Evolutionary conservation across 148 eudicot genomes (phyloP).

Genomic region (Simmondsia chinensis): DNA sequence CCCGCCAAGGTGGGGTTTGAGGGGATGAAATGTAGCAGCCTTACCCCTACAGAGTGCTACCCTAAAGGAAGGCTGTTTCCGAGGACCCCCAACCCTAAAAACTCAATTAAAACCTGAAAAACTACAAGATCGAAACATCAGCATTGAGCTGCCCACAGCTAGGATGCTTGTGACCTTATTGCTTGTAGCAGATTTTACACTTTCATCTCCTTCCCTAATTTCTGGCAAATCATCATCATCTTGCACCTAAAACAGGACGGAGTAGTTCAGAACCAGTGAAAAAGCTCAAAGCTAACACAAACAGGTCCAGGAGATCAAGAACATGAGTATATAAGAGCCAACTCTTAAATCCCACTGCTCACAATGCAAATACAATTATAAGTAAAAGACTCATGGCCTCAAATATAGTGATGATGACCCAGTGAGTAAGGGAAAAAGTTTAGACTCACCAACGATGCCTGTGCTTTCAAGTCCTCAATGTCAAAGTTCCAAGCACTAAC

Average conservation of each 20-base stretch:
- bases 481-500: constrained; percentile 99
- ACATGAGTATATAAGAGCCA: no score
- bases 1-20: no score
- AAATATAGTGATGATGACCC: no score
- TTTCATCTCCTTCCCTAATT: constrained; percentile 57
- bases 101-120: background rate
- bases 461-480: constrained; percentile 77
- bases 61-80: no score
- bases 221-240: constrained; percentile 77
- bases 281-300: background rate
- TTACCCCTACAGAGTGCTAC: no score
- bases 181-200: constrained; percentile 26
- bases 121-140: background rate
- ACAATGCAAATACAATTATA: background rate
- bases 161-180: constrained; percentile 34
- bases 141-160: background rate
- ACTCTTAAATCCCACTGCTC: background rate
- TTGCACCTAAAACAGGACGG: constrained; percentile 42
- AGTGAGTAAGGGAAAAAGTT: no score
- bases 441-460: constrained; percentile 85
- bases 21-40: no score
- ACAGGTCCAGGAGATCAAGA: constrained; percentile 7
- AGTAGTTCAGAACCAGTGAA: constrained; percentile 1
- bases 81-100: background rate
- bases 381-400: background rate